These are phyloP conservation scores for Hydnum rufescens DNA, from an alignment of 768 basidiomycete genomes.

Conservation along the genomic window DNA sequence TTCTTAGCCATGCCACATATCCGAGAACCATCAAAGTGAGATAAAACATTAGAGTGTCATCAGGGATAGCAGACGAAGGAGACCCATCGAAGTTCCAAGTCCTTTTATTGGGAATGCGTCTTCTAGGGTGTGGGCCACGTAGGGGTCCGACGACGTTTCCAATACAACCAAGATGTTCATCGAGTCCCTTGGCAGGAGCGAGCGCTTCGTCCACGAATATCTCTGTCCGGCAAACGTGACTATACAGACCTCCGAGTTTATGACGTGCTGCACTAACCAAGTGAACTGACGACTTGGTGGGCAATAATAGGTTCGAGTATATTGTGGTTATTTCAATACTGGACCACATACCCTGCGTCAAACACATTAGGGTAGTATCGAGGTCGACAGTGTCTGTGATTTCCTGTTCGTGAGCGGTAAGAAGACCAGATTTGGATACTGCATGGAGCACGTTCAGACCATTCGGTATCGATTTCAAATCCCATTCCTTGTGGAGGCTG, in stretches of 20 bases:
- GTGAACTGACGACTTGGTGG: slow-evolving; percentile 39
- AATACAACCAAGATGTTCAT: slow-evolving; percentile 36
- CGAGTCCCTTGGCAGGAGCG: slow-evolving; percentile 41
- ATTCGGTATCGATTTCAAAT: slow-evolving; percentile 29
- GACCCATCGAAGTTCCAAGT: slow-evolving; percentile 48
- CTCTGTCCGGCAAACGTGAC: slow-evolving; percentile 65
- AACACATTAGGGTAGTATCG: slow-evolving; percentile 29
- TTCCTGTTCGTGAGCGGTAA: slow-evolving; percentile 34
- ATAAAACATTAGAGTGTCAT: neutral
- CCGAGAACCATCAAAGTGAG: neutral
- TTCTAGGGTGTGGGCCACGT: slow-evolving; percentile 54
- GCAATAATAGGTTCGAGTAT: slow-evolving; percentile 59
- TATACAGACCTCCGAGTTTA: slow-evolving; percentile 13
- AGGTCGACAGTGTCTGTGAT: slow-evolving; percentile 40
- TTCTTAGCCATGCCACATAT: slow-evolving; percentile 30
- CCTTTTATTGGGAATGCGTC: slow-evolving; percentile 54
- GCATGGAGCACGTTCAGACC: slow-evolving; percentile 33
- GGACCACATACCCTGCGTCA: slow-evolving; percentile 36
- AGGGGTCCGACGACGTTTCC: slow-evolving; percentile 51
- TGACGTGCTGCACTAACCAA: neutral
- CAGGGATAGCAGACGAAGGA: neutral
- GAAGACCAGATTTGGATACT: slow-evolving; percentile 35
- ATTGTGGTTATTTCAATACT: slow-evolving; percentile 49
- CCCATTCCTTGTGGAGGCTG: slow-evolving; percentile 46
- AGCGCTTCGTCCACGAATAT: slow-evolving; percentile 58